Evolutionary conservation across 495 filamentous ascomycete genomes (phyloP), one percentile per base, ranked within the genome.

Genomic region (Zalerion maritima): DNA sequence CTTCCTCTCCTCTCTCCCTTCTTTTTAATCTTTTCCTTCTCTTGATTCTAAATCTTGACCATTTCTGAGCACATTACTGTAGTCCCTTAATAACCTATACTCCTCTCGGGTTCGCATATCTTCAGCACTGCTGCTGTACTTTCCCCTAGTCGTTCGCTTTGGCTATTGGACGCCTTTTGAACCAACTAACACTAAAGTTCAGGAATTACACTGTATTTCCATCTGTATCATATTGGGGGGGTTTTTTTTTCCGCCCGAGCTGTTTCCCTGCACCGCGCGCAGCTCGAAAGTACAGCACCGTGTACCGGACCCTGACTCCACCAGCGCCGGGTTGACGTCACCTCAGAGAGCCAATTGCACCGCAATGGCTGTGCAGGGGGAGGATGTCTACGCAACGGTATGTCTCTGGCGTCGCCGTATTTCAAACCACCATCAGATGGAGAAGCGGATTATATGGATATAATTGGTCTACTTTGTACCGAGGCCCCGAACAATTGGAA

Each of bases 301-400:
- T n/a, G n/a, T n/a, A n/a, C n/a, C n/a, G n/a, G n/a, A n/a, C n/a
- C n/a, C n/a, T n/a, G n/a, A n/a, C n/a, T n/a, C n/a, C n/a, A n/a
- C n/a, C n/a, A n/a, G n/a, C n/a, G n/a, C n/a, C n/a, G n/a, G n/a
- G n/a, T n/a, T n/a, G n/a, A n/a, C n/a, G n/a, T n/a, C n/a, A n/a
- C n/a, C n/a, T n/a, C n/a, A 26, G 24, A 16, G n/a, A 16, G 31
- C 23, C 16, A 31, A 24, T 40, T 38, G 35, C 35, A 34, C 38
- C n/a, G 34, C 40, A 27, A 62, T 62, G 57, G 46, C 50, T 45
- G 50, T 40, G 34, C 41, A 48, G 14, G 53, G 45, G 29, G 62
- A 62, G 52, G 66, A 69, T 56, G 64, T 67, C 29, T 71, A 71
- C 42, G 64, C 60, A 37, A 71, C 63, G 29, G 66, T 68, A 42